phyloP scores from a whole-genome alignment of 257 asterid genomes.

The Solanum dulcamara region DNA sequence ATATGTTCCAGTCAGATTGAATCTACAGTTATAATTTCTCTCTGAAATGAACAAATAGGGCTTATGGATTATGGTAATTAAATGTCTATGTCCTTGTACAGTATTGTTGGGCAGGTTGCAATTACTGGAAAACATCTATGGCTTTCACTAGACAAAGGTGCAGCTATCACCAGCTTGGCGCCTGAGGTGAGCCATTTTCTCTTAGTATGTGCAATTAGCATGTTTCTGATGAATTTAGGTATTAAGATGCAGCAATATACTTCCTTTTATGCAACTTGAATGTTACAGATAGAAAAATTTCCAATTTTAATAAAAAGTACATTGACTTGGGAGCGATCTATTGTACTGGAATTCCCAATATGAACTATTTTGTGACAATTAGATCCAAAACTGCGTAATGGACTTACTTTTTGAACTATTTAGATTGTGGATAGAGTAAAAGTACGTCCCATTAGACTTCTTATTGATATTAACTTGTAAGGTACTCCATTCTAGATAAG shows the following conservation, averaged over 20 bases:
- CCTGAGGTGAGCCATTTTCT: constrained; percentile 41
- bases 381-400: background rate
- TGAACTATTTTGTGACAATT: background rate
- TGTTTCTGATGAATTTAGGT: background rate
- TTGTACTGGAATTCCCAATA: background rate
- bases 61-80: background rate
- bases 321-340: background rate
- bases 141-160: constrained; percentile 52
- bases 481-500: background rate
- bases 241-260: background rate
- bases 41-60: background rate
- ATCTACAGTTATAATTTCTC: background rate
- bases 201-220: background rate
- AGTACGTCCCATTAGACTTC: background rate
- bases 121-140: constrained; percentile 87
- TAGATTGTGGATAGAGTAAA: background rate
- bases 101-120: constrained; percentile 87
- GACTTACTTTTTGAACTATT: background rate
- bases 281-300: background rate
- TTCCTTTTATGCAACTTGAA: background rate
- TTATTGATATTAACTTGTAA: background rate
- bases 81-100: constrained; percentile 15
- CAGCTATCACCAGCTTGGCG: constrained; percentile 27
- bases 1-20: background rate
- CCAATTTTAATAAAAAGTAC: background rate